Conservation (phyloP, 1,284 basidiomycete genomes). For the Lignosus rhinocerotis region DNA sequence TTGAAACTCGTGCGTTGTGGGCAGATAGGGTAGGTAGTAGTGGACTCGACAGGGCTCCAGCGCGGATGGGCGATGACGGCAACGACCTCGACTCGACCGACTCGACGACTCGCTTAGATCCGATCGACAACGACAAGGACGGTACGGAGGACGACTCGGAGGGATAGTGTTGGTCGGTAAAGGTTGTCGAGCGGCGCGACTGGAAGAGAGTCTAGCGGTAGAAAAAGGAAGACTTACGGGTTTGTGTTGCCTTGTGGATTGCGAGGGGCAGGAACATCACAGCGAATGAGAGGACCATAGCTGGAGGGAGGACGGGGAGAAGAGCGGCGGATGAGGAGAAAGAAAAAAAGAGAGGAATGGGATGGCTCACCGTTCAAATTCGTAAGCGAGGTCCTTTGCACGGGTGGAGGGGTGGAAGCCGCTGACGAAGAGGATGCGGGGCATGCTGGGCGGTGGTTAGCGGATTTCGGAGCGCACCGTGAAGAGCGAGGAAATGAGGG, state of each 20-base stretch:
- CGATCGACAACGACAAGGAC: neutral
- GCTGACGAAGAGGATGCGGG: conserved; percentile 85
- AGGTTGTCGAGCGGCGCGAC: conserved; percentile 19
- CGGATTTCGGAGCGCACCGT: neutral
- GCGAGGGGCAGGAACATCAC: conserved; percentile 86
- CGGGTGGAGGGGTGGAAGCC: conserved; percentile 80
- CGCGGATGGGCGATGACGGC: conserved; percentile 8
- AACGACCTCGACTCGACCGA: neutral
- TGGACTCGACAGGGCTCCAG: neutral
- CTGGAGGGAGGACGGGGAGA: conserved; percentile 37
- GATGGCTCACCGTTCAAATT: conserved; percentile 76
- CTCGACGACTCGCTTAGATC: neutral
- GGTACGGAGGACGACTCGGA: conserved; percentile 8
- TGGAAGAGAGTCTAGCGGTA: conserved; percentile 26
- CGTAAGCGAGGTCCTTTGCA: conserved; percentile 81
- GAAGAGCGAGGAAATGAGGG: neutral
- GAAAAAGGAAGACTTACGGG: conserved; percentile 62
- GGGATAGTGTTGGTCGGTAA: neutral
- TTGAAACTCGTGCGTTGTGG: neutral
- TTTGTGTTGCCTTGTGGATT: conserved; percentile 69
- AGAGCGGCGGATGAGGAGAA: neutral
- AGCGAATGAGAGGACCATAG: conserved; percentile 77
- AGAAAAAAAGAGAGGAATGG: conserved; percentile 1
- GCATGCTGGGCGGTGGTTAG: conserved; percentile 35
- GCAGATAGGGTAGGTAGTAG: neutral